These are phyloP conservation scores for Paramecium pentaurelia DNA, from an alignment of 73 alveolate genomes.

Conservation along the genomic window DNA sequence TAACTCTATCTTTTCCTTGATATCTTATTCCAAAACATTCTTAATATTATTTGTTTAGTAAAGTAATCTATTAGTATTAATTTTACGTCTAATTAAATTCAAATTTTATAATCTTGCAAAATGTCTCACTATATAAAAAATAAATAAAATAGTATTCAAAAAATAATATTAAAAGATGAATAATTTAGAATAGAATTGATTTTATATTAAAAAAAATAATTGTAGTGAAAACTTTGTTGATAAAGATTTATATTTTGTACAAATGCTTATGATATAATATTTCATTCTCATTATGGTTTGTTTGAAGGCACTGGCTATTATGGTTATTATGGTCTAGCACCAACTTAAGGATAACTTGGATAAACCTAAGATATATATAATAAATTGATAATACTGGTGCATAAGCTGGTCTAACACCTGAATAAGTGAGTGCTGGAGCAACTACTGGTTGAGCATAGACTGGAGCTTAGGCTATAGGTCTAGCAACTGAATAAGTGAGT, in stretches of 20 bases:
- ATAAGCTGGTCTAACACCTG: conserved; percentile 10
- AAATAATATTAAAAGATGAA: background rate
- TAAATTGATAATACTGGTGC: background rate
- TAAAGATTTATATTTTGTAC: background rate
- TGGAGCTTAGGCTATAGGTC: background rate
- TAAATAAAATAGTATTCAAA: background rate
- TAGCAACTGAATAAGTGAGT: background rate
- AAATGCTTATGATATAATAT: background rate
- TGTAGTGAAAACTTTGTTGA: background rate
- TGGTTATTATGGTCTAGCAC: background rate
- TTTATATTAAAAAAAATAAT: background rate
- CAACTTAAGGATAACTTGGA: background rate
- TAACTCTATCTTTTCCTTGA: background rate
- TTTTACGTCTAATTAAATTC: background rate
- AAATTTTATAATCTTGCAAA: background rate
- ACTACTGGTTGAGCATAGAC: conserved; percentile 1
- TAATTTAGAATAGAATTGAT: background rate
- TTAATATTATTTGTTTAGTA: background rate
- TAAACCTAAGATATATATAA: background rate
- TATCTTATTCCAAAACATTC: background rate
- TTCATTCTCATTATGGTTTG: background rate
- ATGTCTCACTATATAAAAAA: background rate
- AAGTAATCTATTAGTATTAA: background rate
- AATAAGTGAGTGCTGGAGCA: conserved; percentile 26
- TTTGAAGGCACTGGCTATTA: background rate